phyloP scores from a whole-genome alignment of 75 land plant species.

The Isoetes taiwanensis region DNA sequence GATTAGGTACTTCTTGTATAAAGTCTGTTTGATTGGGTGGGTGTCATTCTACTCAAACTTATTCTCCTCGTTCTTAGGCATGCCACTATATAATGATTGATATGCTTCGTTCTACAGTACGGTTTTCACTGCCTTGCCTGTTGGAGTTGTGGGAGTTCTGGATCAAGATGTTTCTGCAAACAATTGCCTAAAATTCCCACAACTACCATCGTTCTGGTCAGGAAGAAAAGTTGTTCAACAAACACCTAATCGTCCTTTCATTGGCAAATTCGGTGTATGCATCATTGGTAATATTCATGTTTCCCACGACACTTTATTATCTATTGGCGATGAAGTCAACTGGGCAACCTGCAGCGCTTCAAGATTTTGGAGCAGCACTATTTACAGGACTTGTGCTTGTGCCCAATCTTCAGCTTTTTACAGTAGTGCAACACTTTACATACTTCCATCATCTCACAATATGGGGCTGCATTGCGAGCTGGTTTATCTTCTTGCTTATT shows the following conservation, averaged over 20 bases:
- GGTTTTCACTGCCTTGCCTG: slow-evolving; percentile 19
- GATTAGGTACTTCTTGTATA: slow-evolving; percentile 23
- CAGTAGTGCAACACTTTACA: background rate
- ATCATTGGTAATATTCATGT: background rate
- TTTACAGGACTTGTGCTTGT: background rate
- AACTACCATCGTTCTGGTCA: background rate
- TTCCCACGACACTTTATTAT: background rate
- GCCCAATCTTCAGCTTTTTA: slow-evolving; percentile 2
- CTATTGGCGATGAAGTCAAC: background rate
- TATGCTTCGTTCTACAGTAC: slow-evolving; percentile 17
- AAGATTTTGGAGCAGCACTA: slow-evolving; percentile 2
- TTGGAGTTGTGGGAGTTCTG: slow-evolving; percentile 8
- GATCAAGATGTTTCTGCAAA: slow-evolving; percentile 23
- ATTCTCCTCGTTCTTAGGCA: slow-evolving; percentile 17
- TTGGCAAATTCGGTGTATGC: background rate
- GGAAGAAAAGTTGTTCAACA: background rate
- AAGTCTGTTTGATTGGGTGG: slow-evolving; percentile 18
- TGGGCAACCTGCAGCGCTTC: background rate
- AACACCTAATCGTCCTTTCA: background rate
- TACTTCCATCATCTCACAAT: background rate
- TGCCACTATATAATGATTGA: slow-evolving; percentile 19
- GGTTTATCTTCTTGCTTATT: background rate
- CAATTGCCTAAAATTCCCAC: slow-evolving; percentile 3
- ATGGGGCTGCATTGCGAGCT: background rate
- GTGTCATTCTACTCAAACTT: slow-evolving; percentile 14